These are phyloP conservation scores for Candida insectorum DNA, from an alignment of 805 yeast genomes.

Conservation along the genomic window DNA sequence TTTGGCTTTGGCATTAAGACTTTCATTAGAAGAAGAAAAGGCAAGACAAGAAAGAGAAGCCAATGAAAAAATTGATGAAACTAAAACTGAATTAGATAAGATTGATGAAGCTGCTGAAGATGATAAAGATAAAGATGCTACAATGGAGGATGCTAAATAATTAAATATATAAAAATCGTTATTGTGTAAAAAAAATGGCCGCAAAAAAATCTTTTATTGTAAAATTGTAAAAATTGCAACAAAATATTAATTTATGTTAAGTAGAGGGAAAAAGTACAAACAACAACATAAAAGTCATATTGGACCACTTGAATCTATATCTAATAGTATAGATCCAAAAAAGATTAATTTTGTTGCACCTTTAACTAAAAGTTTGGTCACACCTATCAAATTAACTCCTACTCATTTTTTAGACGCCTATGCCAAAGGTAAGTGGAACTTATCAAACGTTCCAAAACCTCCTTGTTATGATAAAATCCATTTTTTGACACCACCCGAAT, in stretches of 20 bases:
- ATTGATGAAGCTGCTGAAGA: slow-evolving; percentile 24
- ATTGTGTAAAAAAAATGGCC: slow-evolving; percentile 1
- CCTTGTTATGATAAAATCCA: slow-evolving; percentile 43
- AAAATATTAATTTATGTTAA: slow-evolving; percentile 1
- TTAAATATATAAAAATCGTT: not conserved
- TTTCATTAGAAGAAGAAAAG: slow-evolving; percentile 92
- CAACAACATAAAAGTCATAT: not conserved
- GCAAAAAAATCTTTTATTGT: not conserved
- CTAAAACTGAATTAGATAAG: slow-evolving; percentile 22
- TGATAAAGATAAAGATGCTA: slow-evolving; percentile 12
- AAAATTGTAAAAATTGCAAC: not conserved
- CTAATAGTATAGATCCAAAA: too few relatives aligned
- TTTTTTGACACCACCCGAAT: slow-evolving; percentile 58
- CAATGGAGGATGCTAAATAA: slow-evolving; percentile 13
- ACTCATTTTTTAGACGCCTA: slow-evolving; percentile 57
- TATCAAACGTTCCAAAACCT: slow-evolving; percentile 56
- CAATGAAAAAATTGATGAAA: slow-evolving; percentile 26
- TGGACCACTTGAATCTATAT: too few relatives aligned
- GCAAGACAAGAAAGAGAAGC: slow-evolving; percentile 82
- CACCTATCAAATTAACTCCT: slow-evolving; percentile 32
- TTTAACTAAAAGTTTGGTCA: slow-evolving; percentile 14
- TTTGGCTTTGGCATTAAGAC: slow-evolving; percentile 89
- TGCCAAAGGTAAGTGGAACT: slow-evolving; percentile 51
- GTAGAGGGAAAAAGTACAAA: slow-evolving; percentile 5
- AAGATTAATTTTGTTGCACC: slow-evolving; percentile 19